Base-by-base conservation (phyloP, 306 rosid species). In the Hylodesmum podocarpum region DNA sequence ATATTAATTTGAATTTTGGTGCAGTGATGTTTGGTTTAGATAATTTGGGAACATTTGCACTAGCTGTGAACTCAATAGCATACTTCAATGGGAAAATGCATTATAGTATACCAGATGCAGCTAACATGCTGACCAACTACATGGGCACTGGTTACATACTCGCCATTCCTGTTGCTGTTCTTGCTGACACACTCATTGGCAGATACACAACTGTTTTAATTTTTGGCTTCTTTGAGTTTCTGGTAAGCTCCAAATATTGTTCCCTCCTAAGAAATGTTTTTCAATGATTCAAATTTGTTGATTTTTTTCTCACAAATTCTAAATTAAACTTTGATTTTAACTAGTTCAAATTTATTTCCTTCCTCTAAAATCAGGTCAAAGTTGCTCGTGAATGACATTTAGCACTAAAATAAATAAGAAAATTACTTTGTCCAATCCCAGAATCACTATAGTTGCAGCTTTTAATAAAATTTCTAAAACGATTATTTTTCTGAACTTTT, bases 111-210 rank as follows among this genome's bases (percentile, higher is more conserved):
- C 80, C 96, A 10, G 96, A 95, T 78, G 90, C 96, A 0, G 97
- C 97, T 53, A 95, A 95, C 80, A 78, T 84, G 81, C 91, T 95
- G 19, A 92, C 98, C 61, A 95, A 92, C 77, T 92, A 49, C 53
- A 65, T 89, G 91, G 98, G 98, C 13, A 82, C 89, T 1, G 46
- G 91, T 62, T 94, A 85, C 72, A 90, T 90, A 14, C 95, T 94
- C 72, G 70, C 93, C 71, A 88, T 92, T 79, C 19, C 85, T 19
- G 77, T 88, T 65, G 98, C 97, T 15, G 2, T 87, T n/a, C 62
- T 94, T 9, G 96, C 98, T 7, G 98, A 94, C 81, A 85, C 86
- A 0, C 84, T 70, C 80, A 21, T 94, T 34, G 98, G 92, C 69
- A 84, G 98, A 78, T 85, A 85, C 88, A 92, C 57, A 82, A 39